A percentile compares a stretch with the other conserved stretches of the same genome.
Evolutionary conservation across 1,139 yeast genomes (phyloP).

Genomic region (Debaryomyces subglobosus): DNA sequence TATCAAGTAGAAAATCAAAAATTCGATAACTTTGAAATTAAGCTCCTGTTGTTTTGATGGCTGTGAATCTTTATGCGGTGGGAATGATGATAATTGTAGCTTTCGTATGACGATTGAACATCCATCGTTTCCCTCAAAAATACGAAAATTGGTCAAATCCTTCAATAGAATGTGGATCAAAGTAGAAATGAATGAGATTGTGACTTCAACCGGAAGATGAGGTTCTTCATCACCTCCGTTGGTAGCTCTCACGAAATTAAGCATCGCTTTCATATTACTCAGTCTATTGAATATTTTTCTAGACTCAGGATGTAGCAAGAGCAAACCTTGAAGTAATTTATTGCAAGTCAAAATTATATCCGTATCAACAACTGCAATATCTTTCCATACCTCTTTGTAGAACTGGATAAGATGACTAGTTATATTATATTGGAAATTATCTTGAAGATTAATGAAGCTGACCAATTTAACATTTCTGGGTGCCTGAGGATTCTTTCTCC

Average conservation of each 20-base stretch:
- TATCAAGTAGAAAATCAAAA: constrained; percentile 67
- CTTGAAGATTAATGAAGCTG: constrained; percentile 53
- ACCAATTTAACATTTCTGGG: constrained; percentile 25
- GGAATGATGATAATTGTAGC: constrained; percentile 25
- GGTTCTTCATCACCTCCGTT: constrained; percentile 12
- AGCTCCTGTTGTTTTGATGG: constrained; percentile 38
- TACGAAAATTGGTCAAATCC: constrained; percentile 57
- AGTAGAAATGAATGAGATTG: constrained; percentile 55
- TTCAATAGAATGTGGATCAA: constrained; percentile 64
- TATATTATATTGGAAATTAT: constrained; percentile 52
- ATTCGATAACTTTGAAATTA: constrained; percentile 68
- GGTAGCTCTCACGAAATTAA: constrained; percentile 26
- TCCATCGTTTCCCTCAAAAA: constrained; percentile 64
- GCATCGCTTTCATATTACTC: constrained; percentile 34
- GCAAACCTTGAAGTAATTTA: constrained; percentile 60
- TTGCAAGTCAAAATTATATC: constrained; percentile 31
- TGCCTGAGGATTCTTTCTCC: constrained; percentile 18
- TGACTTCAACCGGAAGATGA: constrained; percentile 21
- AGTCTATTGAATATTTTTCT: constrained; percentile 46
- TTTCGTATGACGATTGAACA: constrained; percentile 53
- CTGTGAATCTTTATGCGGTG: constrained; percentile 4
- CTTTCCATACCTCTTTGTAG: constrained; percentile 22
- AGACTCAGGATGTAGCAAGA: constrained; percentile 62
- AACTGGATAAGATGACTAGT: constrained; percentile 37
- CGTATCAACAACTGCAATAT: constrained; percentile 10